A percentile compares a stretch with the other conserved stretches of the same genome.
phyloP scores from a whole-genome alignment of 2,329 filamentous ascomycete genomes.

The Salinomyces thailandicus region DNA sequence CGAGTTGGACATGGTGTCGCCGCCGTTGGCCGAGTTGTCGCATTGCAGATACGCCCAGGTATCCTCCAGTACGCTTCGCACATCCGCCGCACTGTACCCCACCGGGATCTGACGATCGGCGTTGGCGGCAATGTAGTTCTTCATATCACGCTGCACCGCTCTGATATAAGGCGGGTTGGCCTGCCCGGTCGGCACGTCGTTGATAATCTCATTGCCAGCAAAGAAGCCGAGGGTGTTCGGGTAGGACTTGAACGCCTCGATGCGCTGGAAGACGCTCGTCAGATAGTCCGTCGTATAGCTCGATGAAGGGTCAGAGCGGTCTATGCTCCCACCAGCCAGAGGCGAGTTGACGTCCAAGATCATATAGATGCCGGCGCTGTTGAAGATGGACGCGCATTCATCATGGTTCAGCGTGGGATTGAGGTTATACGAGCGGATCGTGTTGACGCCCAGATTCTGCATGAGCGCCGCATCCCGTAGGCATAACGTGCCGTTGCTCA shows the following conservation, averaged over 20 bases:
- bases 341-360: constrained; percentile 57
- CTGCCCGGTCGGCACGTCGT: constrained; percentile 43
- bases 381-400: constrained; percentile 54
- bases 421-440: constrained; percentile 55
- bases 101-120: constrained; percentile 50
- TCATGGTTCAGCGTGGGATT: constrained; percentile 50
- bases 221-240: constrained; percentile 59
- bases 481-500: constrained; percentile 48
- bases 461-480: constrained; percentile 54
- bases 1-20: constrained; percentile 48
- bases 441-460: constrained; percentile 54
- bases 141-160: constrained; percentile 56
- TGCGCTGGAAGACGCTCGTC: constrained; percentile 48
- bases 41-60: constrained; percentile 69
- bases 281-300: constrained; percentile 49
- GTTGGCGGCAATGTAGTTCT: constrained; percentile 55
- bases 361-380: constrained; percentile 56
- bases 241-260: constrained; percentile 57
- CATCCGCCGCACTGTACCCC: constrained; percentile 63
- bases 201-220: constrained; percentile 58
- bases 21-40: constrained; percentile 40
- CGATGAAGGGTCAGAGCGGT: constrained; percentile 44
- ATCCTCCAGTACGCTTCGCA: constrained; percentile 61
- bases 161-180: constrained; percentile 48
- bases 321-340: constrained; percentile 44